These are phyloP conservation scores for Nidula niveotomentosa DNA, from an alignment of 1,284 basidiomycete genomes.

Conservation along the genomic window DNA sequence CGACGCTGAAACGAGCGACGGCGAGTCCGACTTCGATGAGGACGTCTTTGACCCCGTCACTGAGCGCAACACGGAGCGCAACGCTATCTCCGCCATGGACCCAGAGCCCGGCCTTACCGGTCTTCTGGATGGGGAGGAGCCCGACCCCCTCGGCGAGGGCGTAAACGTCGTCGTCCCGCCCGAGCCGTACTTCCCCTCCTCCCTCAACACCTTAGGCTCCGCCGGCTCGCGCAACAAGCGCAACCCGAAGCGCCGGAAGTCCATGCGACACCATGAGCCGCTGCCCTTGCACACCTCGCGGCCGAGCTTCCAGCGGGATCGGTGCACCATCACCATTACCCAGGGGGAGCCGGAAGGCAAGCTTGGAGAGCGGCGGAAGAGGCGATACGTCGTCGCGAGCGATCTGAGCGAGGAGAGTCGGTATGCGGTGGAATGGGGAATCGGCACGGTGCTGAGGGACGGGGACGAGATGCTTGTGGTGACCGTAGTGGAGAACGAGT, in stretches of 20 bases:
- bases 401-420: slow-evolving; percentile 92
- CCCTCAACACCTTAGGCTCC: slow-evolving; percentile 47
- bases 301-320: slow-evolving; percentile 87
- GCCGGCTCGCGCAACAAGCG: slow-evolving; percentile 34
- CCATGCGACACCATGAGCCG: slow-evolving; percentile 56
- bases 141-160: slow-evolving; percentile 81
- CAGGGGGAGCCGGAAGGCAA: slow-evolving; percentile 77
- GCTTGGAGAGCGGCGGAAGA: slow-evolving; percentile 57
- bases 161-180: slow-evolving; percentile 87
- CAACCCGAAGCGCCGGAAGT: slow-evolving; percentile 58
- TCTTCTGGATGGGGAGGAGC: slow-evolving; percentile 41
- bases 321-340: slow-evolving; percentile 88
- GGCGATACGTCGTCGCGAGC: slow-evolving; percentile 88
- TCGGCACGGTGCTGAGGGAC: slow-evolving; percentile 93
- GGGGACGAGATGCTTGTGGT: slow-evolving; percentile 93
- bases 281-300: slow-evolving; percentile 68
- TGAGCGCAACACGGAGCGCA: slow-evolving; percentile 66
- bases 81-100: slow-evolving; percentile 57
- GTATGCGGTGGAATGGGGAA: slow-evolving; percentile 95
- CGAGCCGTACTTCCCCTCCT: slow-evolving; percentile 77
- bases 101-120: slow-evolving; percentile 24
- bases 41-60: slow-evolving; percentile 75
- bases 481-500: slow-evolving; percentile 91
- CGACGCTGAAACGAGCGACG: slow-evolving; percentile 33
- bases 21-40: slow-evolving; percentile 31